phyloP scores from a whole-genome alignment of 306 rosid species.

The Quercus robur region DNA sequence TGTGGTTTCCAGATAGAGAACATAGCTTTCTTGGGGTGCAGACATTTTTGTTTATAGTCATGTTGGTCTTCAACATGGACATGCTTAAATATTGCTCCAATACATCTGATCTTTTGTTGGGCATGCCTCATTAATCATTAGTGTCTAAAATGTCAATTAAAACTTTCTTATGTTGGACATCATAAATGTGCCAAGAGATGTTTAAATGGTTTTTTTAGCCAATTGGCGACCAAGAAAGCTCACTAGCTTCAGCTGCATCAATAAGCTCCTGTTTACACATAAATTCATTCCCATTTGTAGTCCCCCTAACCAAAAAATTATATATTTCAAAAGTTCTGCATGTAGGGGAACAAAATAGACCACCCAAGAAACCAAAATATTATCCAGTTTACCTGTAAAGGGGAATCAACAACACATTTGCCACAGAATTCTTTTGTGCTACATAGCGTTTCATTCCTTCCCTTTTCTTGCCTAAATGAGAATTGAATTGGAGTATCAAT shows the following conservation, averaged over 20 bases:
- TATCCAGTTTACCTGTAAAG: constrained; percentile 55
- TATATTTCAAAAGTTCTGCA: constrained; percentile 9
- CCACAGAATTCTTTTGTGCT: constrained; percentile 83
- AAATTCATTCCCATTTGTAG: constrained; percentile 70
- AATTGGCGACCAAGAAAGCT: constrained; percentile 73
- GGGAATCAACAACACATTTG: constrained; percentile 77
- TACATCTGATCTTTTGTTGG: not conserved
- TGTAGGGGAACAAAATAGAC: not conserved
- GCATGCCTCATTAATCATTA: too few species aligned
- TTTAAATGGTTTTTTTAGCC: not conserved
- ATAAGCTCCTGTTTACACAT: constrained; percentile 89
- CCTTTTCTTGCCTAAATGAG: constrained; percentile 48
- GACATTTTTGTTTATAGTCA: not conserved
- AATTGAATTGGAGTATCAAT: not conserved
- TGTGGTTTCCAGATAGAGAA: not conserved
- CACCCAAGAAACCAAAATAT: not conserved
- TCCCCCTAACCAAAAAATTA: constrained; percentile 46
- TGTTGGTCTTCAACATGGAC: not conserved
- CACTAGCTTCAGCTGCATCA: constrained; percentile 93
- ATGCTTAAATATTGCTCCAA: not conserved
- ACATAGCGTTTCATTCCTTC: constrained; percentile 56
- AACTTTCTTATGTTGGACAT: too few species aligned
- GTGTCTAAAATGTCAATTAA: too few species aligned
- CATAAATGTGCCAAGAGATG: too few species aligned
- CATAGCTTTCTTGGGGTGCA: not conserved